A percentile compares a stretch with the other conserved stretches of the same genome.
Evolutionary conservation across 257 asterid species (phyloP).

Genomic region (Cinchona pubescens): DNA sequence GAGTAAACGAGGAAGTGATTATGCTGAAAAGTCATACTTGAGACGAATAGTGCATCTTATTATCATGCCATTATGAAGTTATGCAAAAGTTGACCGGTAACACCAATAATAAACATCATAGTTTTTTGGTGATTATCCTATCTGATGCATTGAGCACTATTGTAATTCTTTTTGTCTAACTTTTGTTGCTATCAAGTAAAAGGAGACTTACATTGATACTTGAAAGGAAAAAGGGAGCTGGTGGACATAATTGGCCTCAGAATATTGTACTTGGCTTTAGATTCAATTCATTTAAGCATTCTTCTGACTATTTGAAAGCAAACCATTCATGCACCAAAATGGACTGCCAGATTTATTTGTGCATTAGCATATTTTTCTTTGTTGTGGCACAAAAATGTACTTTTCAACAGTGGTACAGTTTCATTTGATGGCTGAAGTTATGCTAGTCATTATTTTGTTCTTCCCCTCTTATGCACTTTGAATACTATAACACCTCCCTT

Average conservation of each 20-base stretch:
- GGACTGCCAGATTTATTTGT: neutral
- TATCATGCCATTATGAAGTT: neutral
- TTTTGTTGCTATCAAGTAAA: neutral
- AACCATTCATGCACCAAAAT: too few relatives aligned
- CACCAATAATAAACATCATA: neutral
- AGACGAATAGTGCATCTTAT: neutral
- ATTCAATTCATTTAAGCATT: neutral
- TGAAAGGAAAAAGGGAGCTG: neutral
- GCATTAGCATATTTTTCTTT: neutral
- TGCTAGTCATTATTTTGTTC: neutral
- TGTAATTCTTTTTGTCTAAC: neutral
- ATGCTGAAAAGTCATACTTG: neutral
- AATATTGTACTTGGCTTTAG: neutral
- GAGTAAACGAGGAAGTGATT: neutral
- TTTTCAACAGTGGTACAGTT: neutral
- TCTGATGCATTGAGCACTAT: neutral
- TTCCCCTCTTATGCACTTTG: neutral
- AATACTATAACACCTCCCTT: neutral
- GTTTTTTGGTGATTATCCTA: neutral
- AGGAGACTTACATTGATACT: neutral
- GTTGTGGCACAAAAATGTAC: neutral
- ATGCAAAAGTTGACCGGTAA: too few relatives aligned
- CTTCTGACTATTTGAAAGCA: neutral
- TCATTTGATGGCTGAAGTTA: neutral
- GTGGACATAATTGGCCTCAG: neutral